Percentiles rank a stretch among this genome's conserved stretches.
Evolutionary conservation across 23 red algal species (phyloP).

Genomic region (Pyropia yezoensis): DNA sequence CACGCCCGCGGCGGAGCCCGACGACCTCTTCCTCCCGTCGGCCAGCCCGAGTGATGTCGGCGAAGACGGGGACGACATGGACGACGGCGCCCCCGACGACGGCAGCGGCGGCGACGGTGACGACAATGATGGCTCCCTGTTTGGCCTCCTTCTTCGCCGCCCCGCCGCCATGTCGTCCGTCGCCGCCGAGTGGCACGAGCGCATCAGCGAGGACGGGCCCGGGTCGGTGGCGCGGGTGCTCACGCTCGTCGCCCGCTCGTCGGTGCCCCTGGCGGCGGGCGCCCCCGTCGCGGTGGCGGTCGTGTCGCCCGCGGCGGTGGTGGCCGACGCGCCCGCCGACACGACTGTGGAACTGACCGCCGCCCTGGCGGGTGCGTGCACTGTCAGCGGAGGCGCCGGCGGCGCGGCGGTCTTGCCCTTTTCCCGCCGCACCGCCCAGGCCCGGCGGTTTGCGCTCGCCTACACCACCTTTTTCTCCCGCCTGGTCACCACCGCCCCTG

Average conservation of each 20-base stretch:
- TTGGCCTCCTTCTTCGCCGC: too few relatives aligned
- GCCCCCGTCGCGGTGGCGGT: constrained; percentile 1
- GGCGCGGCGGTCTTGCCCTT: neutral
- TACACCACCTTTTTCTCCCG: constrained; percentile 42
- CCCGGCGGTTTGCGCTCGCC: constrained; percentile 1
- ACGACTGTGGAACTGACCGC: neutral
- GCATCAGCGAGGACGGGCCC: constrained; percentile 32
- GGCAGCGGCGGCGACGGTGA: too few relatives aligned
- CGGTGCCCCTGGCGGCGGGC: too few relatives aligned
- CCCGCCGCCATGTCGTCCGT: too few relatives aligned
- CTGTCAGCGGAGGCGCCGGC: neutral
- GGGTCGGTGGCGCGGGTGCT: constrained; percentile 24
- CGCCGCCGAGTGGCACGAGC: constrained; percentile 1
- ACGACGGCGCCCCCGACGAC: too few relatives aligned
- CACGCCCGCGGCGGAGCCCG: too few relatives aligned
- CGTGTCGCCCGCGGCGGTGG: neutral
- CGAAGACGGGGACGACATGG: too few relatives aligned
- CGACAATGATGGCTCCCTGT: too few relatives aligned
- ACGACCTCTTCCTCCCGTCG: too few relatives aligned
- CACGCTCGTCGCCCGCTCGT: constrained; percentile 20
- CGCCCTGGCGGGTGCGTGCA: constrained; percentile 4
- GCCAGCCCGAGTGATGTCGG: too few relatives aligned
- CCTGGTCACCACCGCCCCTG: constrained; percentile 9
- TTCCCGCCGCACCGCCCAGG: constrained; percentile 14
- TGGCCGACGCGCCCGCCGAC: constrained; percentile 24